Evolutionary conservation across 371 early-diverging fungal species (phyloP).

Genomic region (Apophysomyces sp.): DNA sequence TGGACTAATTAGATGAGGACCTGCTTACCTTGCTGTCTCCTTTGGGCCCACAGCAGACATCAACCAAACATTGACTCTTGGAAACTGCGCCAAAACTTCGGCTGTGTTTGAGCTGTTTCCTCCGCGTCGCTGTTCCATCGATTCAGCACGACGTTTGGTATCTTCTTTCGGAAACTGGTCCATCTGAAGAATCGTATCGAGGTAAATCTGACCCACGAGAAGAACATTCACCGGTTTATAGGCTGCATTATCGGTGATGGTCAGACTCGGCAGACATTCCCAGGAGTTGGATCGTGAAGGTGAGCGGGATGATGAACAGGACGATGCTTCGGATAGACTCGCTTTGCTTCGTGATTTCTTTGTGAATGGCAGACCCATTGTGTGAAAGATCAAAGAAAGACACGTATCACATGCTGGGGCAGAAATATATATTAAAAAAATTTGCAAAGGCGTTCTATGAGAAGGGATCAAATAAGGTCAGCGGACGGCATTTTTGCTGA

Average conservation of each 20-base stretch:
- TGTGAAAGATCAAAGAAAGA: not conserved
- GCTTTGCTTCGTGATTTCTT: not conserved
- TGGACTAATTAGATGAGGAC: not conserved
- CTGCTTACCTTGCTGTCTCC: constrained; percentile 40
- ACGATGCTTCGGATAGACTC: not conserved
- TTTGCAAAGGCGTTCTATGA: not conserved
- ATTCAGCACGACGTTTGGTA: constrained; percentile 51
- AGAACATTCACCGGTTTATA: constrained; percentile 16
- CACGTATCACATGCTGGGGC: not conserved
- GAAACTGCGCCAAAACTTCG: constrained; percentile 53
- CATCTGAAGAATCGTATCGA: constrained; percentile 53
- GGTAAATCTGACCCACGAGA: constrained; percentile 51
- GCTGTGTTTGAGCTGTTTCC: constrained; percentile 70
- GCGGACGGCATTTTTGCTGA: not conserved
- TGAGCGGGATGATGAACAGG: not conserved
- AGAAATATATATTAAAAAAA: not conserved
- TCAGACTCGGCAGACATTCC: not conserved
- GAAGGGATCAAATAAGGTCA: not conserved
- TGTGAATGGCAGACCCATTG: not conserved
- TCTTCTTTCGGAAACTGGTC: constrained; percentile 59
- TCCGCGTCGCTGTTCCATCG: constrained; percentile 60
- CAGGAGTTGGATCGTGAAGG: not conserved
- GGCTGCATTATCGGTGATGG: not conserved
- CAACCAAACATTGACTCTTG: constrained; percentile 34
- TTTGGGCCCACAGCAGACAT: constrained; percentile 53